phyloP scores from a whole-genome alignment of 225 moss, liverwort and hornwort genomes.

The Straminergon stramineum region DNA sequence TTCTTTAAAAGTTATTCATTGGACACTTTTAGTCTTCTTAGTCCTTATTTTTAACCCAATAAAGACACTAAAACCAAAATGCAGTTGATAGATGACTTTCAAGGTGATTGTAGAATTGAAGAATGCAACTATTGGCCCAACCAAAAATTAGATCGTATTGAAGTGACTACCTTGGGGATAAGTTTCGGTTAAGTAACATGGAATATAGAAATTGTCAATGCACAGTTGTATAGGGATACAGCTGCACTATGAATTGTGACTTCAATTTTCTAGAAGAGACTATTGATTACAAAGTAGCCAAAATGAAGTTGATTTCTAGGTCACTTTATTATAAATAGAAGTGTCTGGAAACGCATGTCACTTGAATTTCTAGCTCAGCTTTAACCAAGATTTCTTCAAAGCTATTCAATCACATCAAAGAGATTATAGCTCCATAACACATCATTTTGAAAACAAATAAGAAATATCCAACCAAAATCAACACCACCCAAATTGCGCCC shows the following conservation, averaged over 20 bases:
- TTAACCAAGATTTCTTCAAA: background rate
- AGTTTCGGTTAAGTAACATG: background rate
- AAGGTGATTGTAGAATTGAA: background rate
- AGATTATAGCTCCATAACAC: background rate
- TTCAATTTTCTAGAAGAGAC: too few relatives aligned
- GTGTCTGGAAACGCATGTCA: background rate
- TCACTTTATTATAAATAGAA: too few relatives aligned
- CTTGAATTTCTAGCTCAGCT: background rate
- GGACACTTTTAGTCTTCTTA: background rate
- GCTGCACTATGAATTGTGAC: fast-evolving
- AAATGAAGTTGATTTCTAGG: background rate
- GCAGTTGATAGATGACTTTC: background rate
- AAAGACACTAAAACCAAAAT: background rate
- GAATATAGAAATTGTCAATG: background rate
- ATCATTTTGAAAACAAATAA: background rate
- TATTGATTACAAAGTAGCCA: background rate
- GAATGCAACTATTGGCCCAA: too few relatives aligned
- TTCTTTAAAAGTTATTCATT: background rate
- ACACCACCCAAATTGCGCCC: fast-evolving
- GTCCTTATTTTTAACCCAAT: background rate
- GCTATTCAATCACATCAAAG: background rate
- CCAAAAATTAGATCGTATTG: background rate
- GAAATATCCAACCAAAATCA: background rate
- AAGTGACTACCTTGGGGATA: background rate
- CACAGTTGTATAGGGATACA: background rate